Evolutionary conservation across 2,329 filamentous ascomycete genomes (phyloP).

Genomic region (Colletotrichum lentis): DNA sequence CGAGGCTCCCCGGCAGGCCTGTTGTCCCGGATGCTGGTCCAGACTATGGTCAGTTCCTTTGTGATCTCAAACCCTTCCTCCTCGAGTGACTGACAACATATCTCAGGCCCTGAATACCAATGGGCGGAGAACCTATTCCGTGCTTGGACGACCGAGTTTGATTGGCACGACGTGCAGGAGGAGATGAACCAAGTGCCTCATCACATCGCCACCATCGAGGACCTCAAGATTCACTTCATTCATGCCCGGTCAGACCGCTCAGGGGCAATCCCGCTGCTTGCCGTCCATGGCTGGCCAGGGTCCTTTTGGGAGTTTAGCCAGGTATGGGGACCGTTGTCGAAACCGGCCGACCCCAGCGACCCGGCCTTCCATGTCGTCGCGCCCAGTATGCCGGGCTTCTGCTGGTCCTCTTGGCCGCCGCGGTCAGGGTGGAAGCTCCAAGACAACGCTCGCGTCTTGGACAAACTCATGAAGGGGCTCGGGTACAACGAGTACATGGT

Average conservation of each 20-base stretch:
- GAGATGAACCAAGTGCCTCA: slow-evolving; percentile 34
- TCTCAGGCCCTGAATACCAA: neutral
- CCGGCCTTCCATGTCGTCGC: slow-evolving; percentile 49
- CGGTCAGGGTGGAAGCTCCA: slow-evolving; percentile 47
- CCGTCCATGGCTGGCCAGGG: slow-evolving; percentile 56
- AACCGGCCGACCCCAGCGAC: slow-evolving; percentile 35
- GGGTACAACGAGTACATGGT: slow-evolving; percentile 51
- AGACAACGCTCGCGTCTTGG: slow-evolving; percentile 49
- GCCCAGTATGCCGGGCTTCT: slow-evolving; percentile 51
- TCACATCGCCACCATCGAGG: slow-evolving; percentile 39
- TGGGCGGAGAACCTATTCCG: slow-evolving; percentile 36
- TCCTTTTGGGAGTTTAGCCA: slow-evolving; percentile 55
- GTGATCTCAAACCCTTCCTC: neutral
- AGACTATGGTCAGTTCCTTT: slow-evolving; percentile 8
- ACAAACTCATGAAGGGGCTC: slow-evolving; percentile 50
- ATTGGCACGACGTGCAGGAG: slow-evolving; percentile 37
- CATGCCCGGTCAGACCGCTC: slow-evolving; percentile 37
- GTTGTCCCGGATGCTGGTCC: neutral
- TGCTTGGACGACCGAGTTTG: slow-evolving; percentile 29
- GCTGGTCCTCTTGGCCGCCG: slow-evolving; percentile 46
- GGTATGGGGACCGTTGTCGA: slow-evolving; percentile 48
- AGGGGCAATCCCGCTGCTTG: slow-evolving; percentile 50
- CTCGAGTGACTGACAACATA: neutral
- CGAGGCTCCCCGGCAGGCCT: neutral
- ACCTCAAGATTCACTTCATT: slow-evolving; percentile 42